These are phyloP conservation scores for Claviceps monticola DNA, from an alignment of 2,329 filamentous ascomycete genomes.

Conservation along the genomic window DNA sequence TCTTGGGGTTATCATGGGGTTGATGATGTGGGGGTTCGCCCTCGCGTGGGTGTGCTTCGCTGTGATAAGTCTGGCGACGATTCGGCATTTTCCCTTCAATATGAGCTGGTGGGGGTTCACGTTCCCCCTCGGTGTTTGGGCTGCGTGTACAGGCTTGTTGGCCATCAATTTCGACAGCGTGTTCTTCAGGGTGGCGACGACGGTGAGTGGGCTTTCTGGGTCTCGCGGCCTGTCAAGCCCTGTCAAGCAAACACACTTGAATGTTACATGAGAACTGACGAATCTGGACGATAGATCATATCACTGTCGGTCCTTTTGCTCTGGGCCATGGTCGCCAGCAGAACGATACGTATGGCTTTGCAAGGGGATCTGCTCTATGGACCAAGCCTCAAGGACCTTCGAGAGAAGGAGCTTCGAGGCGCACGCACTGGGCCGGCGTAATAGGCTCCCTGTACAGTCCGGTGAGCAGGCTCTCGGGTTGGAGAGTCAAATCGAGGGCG, in stretches of 20 bases:
- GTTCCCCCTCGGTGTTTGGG: slow-evolving; percentile 31
- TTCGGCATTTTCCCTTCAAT: slow-evolving; percentile 28
- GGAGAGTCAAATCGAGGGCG: neutral
- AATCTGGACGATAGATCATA: slow-evolving; percentile 18
- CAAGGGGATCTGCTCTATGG: slow-evolving; percentile 31
- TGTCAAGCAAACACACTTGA: neutral
- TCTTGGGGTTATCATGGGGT: slow-evolving; percentile 33
- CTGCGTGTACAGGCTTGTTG: slow-evolving; percentile 25
- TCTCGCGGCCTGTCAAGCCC: neutral
- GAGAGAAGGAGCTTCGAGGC: slow-evolving; percentile 17
- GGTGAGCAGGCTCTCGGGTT: neutral
- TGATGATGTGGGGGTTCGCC: slow-evolving; percentile 32
- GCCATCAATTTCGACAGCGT: slow-evolving; percentile 26
- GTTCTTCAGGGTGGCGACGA: slow-evolving; percentile 28
- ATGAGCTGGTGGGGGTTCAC: slow-evolving; percentile 36
- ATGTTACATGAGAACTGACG: neutral
- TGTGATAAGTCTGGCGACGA: slow-evolving; percentile 25
- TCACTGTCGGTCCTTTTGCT: slow-evolving; percentile 26
- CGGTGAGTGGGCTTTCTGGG: slow-evolving; percentile 12
- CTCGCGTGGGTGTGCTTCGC: slow-evolving; percentile 30
- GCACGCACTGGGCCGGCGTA: slow-evolving; percentile 16
- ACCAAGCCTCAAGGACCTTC: slow-evolving; percentile 26
- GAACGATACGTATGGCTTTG: slow-evolving; percentile 23
- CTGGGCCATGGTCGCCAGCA: slow-evolving; percentile 26
- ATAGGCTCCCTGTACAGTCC: neutral